Evolutionary conservation across 1,139 yeast species (phyloP), one percentile per base, ranked within the genome.

Genomic region (Saccharomyces uvarum): DNA sequence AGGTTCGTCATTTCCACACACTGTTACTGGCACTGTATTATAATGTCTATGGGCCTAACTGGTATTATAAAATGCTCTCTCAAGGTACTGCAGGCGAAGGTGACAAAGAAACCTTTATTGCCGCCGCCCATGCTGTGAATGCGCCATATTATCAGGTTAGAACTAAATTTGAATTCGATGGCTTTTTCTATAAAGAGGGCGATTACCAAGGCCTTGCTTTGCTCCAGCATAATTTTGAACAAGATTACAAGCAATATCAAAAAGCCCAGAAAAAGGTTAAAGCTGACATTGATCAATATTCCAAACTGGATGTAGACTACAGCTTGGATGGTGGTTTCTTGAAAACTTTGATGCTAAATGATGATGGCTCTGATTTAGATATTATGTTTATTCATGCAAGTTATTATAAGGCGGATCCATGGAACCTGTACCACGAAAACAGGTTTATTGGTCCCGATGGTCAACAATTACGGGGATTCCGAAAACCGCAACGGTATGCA

Each of bases 11-110:
- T 65, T 70, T 78, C 53, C 73, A 70, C 55, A 75, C 85, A 0
- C 67, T 83, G 50, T 60, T 82, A 41, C 70, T 82, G 28, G 75
- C 86, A 0, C 68, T 81, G 51, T 83, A 81, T 63, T 83, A 83
- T 66, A 82, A 82, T 61, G 69, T 71, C 50, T 75, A 75, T 67
- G 85, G 85, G 0, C 82, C 82, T 33, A 71, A 73, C 41, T 80
- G 76, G 67, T 82, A 78, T 64, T 79, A 81, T 60, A 76, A 77
- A 14, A 64, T 82, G 53, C 67, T 81, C 51, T 77, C 81, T 11
- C 84, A 80, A 67, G 83, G 83, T 57, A 79, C 82, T 31, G 80
- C 83, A 4, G 84, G 84, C 50, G 81, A 80, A 65, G 85, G 85
- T 59, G 85, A 81, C 64, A 82, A 82, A 63, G 87, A 83, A 61